A percentile compares a stretch with the other conserved stretches of the same genome.
phyloP scores from a whole-genome alignment of 2,329 filamentous ascomycete genomes.

The Botrytis porri region DNA sequence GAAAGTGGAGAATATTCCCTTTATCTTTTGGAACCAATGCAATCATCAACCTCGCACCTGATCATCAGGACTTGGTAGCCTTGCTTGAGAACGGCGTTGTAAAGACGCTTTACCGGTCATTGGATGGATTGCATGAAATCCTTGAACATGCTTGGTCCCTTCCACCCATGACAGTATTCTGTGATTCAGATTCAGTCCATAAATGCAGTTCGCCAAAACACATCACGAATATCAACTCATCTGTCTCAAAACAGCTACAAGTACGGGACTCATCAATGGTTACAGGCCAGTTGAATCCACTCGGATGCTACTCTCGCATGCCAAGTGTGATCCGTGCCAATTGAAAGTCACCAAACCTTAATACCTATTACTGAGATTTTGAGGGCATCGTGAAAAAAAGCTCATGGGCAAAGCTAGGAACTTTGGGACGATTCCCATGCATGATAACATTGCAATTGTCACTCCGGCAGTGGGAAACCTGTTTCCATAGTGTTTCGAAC shows the following conservation, averaged over 20 bases:
- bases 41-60: constrained; percentile 1
- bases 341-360: neutral
- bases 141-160: constrained; percentile 1
- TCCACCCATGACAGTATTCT: constrained; percentile 8
- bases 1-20: constrained; percentile 3
- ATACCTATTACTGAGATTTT: neutral
- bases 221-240: constrained; percentile 10
- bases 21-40: constrained; percentile 8
- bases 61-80: constrained; percentile 15
- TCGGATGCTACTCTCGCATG: neutral
- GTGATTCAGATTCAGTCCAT: constrained; percentile 3
- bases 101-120: constrained; percentile 4
- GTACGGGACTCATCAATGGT: constrained; percentile 1
- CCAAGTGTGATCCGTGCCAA: constrained; percentile 5
- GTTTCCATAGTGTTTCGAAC: neutral
- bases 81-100: constrained; percentile 18
- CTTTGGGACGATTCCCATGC: neutral
- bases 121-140: constrained; percentile 5
- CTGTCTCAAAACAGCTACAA: constrained; percentile 8
- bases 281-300: constrained; percentile 8
- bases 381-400: neutral
- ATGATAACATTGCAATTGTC: neutral
- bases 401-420: constrained; percentile 8
- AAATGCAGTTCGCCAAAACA: neutral
- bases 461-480: neutral